Evolutionary conservation across 2,329 filamentous ascomycete species (phyloP), one percentile per base, ranked within the genome.

Genomic region (Ophiobolus disseminans): DNA sequence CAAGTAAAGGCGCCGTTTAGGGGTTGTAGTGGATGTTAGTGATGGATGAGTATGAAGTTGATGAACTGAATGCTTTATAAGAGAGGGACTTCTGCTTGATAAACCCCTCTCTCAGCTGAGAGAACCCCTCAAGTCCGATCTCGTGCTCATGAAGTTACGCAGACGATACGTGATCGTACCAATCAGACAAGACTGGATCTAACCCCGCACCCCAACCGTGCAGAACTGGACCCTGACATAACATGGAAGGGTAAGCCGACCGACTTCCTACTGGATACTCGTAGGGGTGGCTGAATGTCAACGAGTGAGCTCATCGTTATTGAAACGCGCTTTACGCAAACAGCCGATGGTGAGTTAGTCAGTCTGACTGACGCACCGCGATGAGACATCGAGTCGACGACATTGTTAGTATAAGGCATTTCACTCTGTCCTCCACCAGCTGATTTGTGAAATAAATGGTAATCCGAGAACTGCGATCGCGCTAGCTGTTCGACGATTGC

Each of bases 121-220:
- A 36, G 30, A 46, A 31, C 40, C 44, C 44, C 50, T 53, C 28
- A 50, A 20, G 13, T 47, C 50, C 58, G 61, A 63, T 55, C 55
- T 46, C 54, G 48, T 62, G 58, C 58, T 60, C 58, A 57, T 58
- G 55, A 61, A 65, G 51, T 66, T 69, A 72, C 65, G 64, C 57
- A 62, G 58, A 54, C 44, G 53, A 58, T 58, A 45, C 40, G 13
- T 45, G 59, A 70, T 72, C 69, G 67, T 65, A 50, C 70, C 70
- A 73, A 72, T 73, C 53, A 66, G 53, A 51, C 51, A 64, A 50
- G 51, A 43, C 22, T 30, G 35, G 44, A n/a, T 16, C 8, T 45
- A 30, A 19, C 70, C 70, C 70, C 68, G 68, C 68, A 67, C 57
- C 62, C 41, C 53, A 40, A 50, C 51, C 43, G 53, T 47, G 52